These are phyloP conservation scores for Septoria linicola DNA, from an alignment of 2,329 filamentous ascomycete genomes.

Conservation along the genomic window DNA sequence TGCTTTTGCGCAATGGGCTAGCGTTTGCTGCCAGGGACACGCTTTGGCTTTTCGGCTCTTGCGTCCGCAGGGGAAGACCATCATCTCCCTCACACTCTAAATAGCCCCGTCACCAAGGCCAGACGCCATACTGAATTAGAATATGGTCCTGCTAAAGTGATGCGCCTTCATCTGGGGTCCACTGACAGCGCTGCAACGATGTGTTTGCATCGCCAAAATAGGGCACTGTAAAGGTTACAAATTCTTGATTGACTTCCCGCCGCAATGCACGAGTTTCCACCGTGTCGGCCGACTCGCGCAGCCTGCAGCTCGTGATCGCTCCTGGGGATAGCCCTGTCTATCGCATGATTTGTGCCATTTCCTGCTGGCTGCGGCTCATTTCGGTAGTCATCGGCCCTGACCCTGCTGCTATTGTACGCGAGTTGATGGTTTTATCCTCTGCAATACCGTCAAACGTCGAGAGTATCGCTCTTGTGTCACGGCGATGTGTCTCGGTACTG, in stretches of 20 bases:
- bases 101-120: too few species aligned
- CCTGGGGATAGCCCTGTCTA: not conserved
- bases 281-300: not conserved
- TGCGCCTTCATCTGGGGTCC: not conserved
- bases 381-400: not conserved
- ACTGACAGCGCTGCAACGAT: not conserved
- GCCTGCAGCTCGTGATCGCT: not conserved
- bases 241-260: not conserved
- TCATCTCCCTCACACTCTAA: too few species aligned
- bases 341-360: not conserved
- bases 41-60: too few species aligned
- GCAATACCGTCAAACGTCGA: too few species aligned
- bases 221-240: not conserved
- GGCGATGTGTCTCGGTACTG: not conserved
- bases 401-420: too few species aligned
- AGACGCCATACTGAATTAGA: too few species aligned
- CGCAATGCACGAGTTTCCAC: slow-evolving; percentile 1
- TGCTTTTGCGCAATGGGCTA: slow-evolving; percentile 8
- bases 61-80: too few species aligned
- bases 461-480: too few species aligned
- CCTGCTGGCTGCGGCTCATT: not conserved
- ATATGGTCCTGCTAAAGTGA: not conserved
- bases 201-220: not conserved
- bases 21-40: not conserved
- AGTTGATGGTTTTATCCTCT: too few species aligned